Conservation (phyloP, 306 rosid genomes). For the Gynostemma pentaphyllum region DNA sequence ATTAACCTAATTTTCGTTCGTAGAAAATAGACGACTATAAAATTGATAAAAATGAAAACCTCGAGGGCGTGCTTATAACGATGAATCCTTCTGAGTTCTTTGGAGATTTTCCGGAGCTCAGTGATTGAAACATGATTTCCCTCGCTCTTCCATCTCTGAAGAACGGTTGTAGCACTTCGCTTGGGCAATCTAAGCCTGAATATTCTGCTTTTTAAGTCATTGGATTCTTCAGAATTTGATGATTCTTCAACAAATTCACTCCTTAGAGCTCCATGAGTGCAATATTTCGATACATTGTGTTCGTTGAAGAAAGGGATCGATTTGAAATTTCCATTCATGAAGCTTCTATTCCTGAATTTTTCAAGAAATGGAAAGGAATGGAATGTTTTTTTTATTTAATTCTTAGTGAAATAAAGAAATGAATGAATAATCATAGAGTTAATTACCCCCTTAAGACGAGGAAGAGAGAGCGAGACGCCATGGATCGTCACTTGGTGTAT, state of each 20-base stretch:
- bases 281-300: slow-evolving; percentile 20
- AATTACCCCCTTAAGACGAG: slow-evolving; percentile 7
- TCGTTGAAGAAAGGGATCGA: slow-evolving; percentile 12
- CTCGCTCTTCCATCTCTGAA: slow-evolving; percentile 64
- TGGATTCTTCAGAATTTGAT: slow-evolving; percentile 20
- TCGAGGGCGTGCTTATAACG: slow-evolving; percentile 91
- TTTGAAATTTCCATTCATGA: slow-evolving; percentile 5
- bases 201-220: slow-evolving; percentile 62
- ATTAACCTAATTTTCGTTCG: no score
- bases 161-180: slow-evolving; percentile 67
- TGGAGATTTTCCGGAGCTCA: slow-evolving; percentile 65
- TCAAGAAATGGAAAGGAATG: no score
- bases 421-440: not conserved
- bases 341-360: slow-evolving; percentile 22
- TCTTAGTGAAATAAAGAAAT: no score
- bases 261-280: slow-evolving; percentile 36
- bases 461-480: slow-evolving; percentile 15
- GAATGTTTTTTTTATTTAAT: no score
- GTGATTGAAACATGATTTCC: slow-evolving; percentile 52
- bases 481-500: not conserved
- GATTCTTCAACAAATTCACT: slow-evolving; percentile 31
- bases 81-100: slow-evolving; percentile 64
- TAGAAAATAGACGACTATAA: not conserved
- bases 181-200: slow-evolving; percentile 67
- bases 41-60: slow-evolving; percentile 22